Base-by-base conservation (phyloP, 352 stramenopile genomes). In the Phytophthora meadii region DNA sequence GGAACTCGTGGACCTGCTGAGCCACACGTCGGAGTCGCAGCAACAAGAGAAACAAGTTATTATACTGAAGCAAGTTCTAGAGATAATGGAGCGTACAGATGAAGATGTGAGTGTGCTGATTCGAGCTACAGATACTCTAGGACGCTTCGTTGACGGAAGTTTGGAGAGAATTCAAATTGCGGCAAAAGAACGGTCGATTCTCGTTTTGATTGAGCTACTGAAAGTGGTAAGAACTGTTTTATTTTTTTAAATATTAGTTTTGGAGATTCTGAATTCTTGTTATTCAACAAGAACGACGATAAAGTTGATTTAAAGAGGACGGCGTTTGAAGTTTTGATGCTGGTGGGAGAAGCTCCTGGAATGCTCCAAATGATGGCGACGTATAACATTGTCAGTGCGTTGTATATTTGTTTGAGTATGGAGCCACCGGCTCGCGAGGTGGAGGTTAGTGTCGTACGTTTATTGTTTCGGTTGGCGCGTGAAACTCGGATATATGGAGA, bases 401-500 rank as follows among this genome's bases (percentile, higher is more conserved):
- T 89, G 17, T 53, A 65, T 44, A 15, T 41, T 15, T 89, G 81
- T 68, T 54, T 89, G 30, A 53, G 66, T 9, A 32, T 61, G 22
- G 61, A 67, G 4, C 42, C 51, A 0, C 52, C 62, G 8, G 46
- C 25, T 5, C 67, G 67, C 7, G 65, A 79, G 22, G 50, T 85
- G 19, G 76, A 88, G 10, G 36, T 55, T 39, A n/a, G 59, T 30
- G 74, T 70, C 0, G 48, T 84, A 9, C 55, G 57, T 22, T 61
- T 92, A 10, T 24, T 92, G 27, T n/a, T 66, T 14, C 71, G 70
- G 2, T 47, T 89, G 2, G 64, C 65, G 10, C 56, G 64, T n/a
- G 62, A 82, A 28, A 61, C 77, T 9, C 68, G 70, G 36, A 76
- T 88, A 0, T 82, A 84, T 24, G 81, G 76, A 0, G 77, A 88